These are phyloP conservation scores for Geranium incanum DNA, from an alignment of 441 rosid genomes.

Conservation along the genomic window DNA sequence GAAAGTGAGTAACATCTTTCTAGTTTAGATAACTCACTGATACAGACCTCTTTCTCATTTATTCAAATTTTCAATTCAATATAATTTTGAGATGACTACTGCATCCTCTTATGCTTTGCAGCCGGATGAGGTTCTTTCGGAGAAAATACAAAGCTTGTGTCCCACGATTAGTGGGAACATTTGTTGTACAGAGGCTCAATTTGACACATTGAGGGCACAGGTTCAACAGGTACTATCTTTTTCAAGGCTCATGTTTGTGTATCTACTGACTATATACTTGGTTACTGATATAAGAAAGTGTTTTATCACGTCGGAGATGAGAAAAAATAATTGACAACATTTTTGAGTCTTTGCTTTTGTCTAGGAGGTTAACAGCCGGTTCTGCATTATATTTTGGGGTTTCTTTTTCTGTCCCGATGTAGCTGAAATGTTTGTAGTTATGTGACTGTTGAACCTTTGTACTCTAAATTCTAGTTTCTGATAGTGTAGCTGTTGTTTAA, in stretches of 20 bases:
- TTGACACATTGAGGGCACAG: conserved; percentile 60
- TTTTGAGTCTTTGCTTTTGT: not conserved
- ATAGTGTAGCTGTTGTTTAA: not conserved
- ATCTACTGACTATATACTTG: not conserved
- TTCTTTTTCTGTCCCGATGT: conserved; percentile 1
- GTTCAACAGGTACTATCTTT: conserved; percentile 54
- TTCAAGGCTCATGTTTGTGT: not conserved
- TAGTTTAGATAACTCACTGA: conserved; percentile 5
- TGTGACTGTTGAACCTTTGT: not conserved
- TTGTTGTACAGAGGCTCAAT: conserved; percentile 65
- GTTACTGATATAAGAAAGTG: not conserved
- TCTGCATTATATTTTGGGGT: not conserved
- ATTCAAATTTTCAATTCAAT: not conserved
- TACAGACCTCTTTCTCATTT: not conserved
- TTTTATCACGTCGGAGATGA: no score
- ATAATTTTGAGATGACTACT: not conserved
- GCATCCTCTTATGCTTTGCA: conserved; percentile 24
- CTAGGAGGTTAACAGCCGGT: not conserved
- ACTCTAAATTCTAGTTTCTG: not conserved
- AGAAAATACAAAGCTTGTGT: conserved; percentile 70
- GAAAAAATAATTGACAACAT: not conserved
- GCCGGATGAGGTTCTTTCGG: conserved; percentile 64
- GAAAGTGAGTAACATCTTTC: conserved; percentile 30
- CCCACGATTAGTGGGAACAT: conserved; percentile 61
- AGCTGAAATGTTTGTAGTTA: not conserved